Base-by-base conservation (phyloP, 116 monocot species). In the Trichopus zeylanicus region DNA sequence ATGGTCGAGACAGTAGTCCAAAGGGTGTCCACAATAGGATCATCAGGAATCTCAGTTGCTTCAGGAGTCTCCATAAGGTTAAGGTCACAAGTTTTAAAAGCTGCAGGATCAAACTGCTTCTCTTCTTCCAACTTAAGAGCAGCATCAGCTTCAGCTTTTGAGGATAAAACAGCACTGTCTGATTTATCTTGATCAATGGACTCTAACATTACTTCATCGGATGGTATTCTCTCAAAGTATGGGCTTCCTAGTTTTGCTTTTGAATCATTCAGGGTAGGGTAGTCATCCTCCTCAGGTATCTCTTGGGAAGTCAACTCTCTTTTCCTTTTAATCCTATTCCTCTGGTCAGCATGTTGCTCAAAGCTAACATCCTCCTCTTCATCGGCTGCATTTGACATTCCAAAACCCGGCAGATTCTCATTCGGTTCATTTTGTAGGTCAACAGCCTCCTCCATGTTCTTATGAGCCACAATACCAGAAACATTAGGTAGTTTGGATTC, bases 11-110 rank as follows among this genome's bases (percentile, higher is more conserved):
- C 38, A 70, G 75, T 37, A 31, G 64, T 29, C 22, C 56, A 46
- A 52, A 51, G 5, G 52, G 59, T 56, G 8, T 69, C 65, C 12
- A 39, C 20, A 20, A 66, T 55, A 66, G 65, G 65, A 75, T 65
- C 77, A 56, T 62, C 60, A 37, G 76, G 69, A 64, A 79, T 70
- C 53, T 91, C 82, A 58, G 66, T 61, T 29, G 71, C 63, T 39
- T 84, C 87, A 68, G 78, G 75, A 53, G 64, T 37, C 52, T 69
- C 78, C 56, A 71, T 73, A 48, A 92, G 84, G 57, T 92, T 86
- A 32, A 86, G 92, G 57, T 92, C 92, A 38, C 74, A 79, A 27
- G 79, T 81, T 53, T 75, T 80, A 56, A 84, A 78, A 20, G 83
- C 73, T 26, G 69, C 56, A 16, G 78, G 54, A n/a, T 55, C 53